Evolutionary conservation across 208 protist species (phyloP).

Genomic region (Crithidia sp.): DNA sequence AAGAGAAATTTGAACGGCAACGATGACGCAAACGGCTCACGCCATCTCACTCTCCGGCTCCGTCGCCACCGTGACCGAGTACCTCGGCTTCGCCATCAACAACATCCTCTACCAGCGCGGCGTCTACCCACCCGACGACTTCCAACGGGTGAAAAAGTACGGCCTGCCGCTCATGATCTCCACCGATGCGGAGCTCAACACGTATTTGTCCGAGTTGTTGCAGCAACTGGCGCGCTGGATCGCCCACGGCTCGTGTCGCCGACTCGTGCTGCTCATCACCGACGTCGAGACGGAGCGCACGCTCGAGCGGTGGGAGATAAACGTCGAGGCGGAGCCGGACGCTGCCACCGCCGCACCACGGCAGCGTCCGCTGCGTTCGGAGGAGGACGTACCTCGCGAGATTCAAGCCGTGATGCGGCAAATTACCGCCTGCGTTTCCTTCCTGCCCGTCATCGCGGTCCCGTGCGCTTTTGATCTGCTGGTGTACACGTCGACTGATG

Average conservation of each 20-base stretch:
- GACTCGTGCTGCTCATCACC: conserved; percentile 95
- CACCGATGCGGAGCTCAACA: conserved; percentile 92
- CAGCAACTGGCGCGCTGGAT: conserved; percentile 95
- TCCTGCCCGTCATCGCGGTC: conserved; percentile 93
- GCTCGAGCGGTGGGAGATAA: conserved; percentile 97
- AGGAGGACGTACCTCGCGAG: conserved; percentile 93
- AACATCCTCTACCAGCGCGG: conserved; percentile 97
- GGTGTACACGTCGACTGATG: conserved; percentile 91
- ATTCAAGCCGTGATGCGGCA: conserved; percentile 97
- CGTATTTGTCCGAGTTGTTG: conserved; percentile 96
- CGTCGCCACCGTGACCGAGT: conserved; percentile 97
- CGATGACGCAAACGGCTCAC: conserved; percentile 54
- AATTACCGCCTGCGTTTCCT: conserved; percentile 97
- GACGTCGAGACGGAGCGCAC: conserved; percentile 59
- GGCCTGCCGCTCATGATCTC: conserved; percentile 95
- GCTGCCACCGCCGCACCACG: background rate
- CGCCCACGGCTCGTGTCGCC: conserved; percentile 85
- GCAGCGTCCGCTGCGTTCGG: conserved; percentile 13
- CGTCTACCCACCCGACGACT: conserved; percentile 97
- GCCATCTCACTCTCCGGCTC: conserved; percentile 96
- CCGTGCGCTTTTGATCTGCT: conserved; percentile 93
- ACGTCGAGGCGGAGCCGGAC: conserved; percentile 49
- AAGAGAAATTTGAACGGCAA: background rate
- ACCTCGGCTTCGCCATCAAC: conserved; percentile 96
- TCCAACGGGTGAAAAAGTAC: conserved; percentile 95